phyloP scores from a whole-genome alignment of 148 eudicot species.

The Fagopyrum homotropicum region DNA sequence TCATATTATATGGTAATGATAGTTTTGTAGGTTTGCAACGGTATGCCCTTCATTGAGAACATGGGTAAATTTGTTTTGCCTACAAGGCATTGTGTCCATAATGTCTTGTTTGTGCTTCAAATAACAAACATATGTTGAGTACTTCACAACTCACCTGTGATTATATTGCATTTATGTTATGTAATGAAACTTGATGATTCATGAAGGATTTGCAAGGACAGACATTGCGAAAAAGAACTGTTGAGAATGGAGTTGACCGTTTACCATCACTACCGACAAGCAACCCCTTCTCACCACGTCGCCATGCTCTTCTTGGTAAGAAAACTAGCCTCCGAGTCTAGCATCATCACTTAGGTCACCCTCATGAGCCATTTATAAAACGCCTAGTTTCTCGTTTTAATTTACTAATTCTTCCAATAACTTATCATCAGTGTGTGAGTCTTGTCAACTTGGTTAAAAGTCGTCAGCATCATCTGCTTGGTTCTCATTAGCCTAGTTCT shows the following conservation, averaged over 20 bases:
- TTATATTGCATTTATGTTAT: background rate
- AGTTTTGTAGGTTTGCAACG: too few relatives aligned
- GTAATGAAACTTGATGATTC: background rate
- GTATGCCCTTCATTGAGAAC: too few relatives aligned
- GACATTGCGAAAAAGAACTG: background rate
- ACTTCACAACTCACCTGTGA: background rate
- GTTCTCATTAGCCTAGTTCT: background rate
- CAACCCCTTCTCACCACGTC: background rate
- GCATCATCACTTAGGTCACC: background rate
- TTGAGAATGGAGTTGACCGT: background rate
- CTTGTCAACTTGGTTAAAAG: background rate
- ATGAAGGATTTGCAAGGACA: background rate
- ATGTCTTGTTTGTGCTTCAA: background rate
- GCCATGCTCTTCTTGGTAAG: background rate
- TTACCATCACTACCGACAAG: background rate
- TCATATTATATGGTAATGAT: background rate
- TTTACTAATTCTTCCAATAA: background rate
- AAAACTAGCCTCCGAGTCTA: background rate
- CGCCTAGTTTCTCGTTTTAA: background rate
- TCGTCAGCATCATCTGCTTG: background rate
- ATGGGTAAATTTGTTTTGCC: background rate
- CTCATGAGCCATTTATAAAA: background rate
- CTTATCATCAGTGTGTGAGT: background rate
- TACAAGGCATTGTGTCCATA: background rate
- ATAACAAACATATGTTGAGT: too few relatives aligned